These are phyloP conservation scores for Lachancea dasiensis DNA, from an alignment of 805 yeast genomes.

Conservation along the genomic window DNA sequence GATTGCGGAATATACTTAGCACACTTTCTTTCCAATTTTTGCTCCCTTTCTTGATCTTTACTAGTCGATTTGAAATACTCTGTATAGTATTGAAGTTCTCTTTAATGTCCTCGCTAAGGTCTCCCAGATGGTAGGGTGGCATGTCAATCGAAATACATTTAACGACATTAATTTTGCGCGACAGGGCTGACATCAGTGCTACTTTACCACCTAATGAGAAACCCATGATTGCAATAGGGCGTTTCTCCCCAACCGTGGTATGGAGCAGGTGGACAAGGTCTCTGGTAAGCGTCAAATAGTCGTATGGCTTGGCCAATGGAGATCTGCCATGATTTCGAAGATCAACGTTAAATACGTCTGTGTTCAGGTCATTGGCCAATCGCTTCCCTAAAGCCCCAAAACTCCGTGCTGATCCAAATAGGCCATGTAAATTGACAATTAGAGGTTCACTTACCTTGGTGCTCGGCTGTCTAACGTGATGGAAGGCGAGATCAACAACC, in stretches of 20 bases:
- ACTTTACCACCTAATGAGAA: conserved; percentile 61
- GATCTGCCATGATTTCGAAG: conserved; percentile 53
- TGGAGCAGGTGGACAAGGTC: conserved; percentile 39
- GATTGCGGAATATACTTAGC: conserved; percentile 14
- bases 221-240: conserved; percentile 38
- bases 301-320: conserved; percentile 39
- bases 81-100: conserved; percentile 21
- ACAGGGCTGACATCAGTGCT: conserved; percentile 41
- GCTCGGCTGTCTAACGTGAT: conserved; percentile 7
- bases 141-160: conserved; percentile 40
- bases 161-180: conserved; percentile 24
- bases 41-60: conserved; percentile 20
- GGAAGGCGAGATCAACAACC: conserved; percentile 20
- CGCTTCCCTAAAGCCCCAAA: conserved; percentile 37
- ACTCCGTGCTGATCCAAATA: conserved; percentile 44
- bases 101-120: conserved; percentile 17
- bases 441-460: conserved; percentile 28
- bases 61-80: conserved; percentile 16
- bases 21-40: conserved; percentile 21
- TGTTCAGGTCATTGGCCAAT: conserved; percentile 29
- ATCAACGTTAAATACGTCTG: conserved; percentile 41
- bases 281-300: conserved; percentile 38
- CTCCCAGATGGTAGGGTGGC: conserved; percentile 27
- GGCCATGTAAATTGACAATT: conserved; percentile 46
- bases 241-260: conserved; percentile 17